Evolutionary conservation across 768 basidiomycete species (phyloP).

Genomic region (Mycena indigotica): DNA sequence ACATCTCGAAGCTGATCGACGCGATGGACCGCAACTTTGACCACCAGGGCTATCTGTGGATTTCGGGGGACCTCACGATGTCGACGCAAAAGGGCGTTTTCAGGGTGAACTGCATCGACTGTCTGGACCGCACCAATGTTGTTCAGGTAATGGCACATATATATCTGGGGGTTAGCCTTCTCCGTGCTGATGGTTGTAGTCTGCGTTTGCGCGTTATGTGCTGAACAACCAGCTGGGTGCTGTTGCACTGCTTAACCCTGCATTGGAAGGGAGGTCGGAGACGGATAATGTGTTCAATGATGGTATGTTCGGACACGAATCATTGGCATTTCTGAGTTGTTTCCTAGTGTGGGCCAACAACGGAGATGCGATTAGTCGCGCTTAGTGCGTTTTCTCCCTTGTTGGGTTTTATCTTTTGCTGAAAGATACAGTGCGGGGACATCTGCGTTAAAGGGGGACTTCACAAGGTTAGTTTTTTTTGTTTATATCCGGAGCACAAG

Average conservation of each 20-base stretch:
- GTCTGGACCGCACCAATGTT: slow-evolving; percentile 92
- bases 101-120: slow-evolving; percentile 94
- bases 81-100: slow-evolving; percentile 86
- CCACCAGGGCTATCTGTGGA: slow-evolving; percentile 57
- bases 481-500: neutral
- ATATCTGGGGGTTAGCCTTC: too few species aligned
- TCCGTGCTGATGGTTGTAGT: slow-evolving; percentile 46
- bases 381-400: slow-evolving; percentile 57
- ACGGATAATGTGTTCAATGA: slow-evolving; percentile 80
- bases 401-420: too few species aligned
- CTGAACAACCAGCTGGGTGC: slow-evolving; percentile 75
- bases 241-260: slow-evolving; percentile 63
- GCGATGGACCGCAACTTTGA: slow-evolving; percentile 76
- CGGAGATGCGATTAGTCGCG: slow-evolving; percentile 90
- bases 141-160: slow-evolving; percentile 61
- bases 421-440: slow-evolving; percentile 90
- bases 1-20: slow-evolving; percentile 76
- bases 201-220: slow-evolving; percentile 86
- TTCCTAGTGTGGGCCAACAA: slow-evolving; percentile 93
- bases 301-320: slow-evolving; percentile 44
- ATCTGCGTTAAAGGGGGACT: slow-evolving; percentile 94
- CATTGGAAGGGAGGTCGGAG: slow-evolving; percentile 54
- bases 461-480: slow-evolving; percentile 61
- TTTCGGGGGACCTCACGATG: slow-evolving; percentile 42
- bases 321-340: neutral